Conservation (phyloP, 257 asterid genomes). For the Vinca minor region DNA sequence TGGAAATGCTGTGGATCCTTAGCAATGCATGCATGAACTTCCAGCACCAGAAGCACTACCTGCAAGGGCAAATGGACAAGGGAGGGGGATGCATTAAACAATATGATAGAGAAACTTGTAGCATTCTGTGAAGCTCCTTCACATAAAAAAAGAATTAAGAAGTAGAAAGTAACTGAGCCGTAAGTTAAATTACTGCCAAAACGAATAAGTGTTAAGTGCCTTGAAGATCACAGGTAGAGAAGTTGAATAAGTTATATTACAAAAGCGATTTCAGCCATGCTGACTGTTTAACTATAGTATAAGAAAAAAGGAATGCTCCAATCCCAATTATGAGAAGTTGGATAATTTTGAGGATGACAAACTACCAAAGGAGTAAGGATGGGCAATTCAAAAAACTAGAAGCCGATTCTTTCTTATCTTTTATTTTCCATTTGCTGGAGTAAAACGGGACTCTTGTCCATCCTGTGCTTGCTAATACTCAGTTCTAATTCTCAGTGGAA, state of each 20-base stretch:
- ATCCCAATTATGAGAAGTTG: neutral
- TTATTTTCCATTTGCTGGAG: neutral
- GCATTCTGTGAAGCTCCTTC: neutral
- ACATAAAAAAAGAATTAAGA: neutral
- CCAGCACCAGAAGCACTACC: slow-evolving; percentile 96
- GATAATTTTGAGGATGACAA: neutral
- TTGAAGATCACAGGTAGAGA: neutral
- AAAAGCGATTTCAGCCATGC: neutral
- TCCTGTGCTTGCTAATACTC: neutral
- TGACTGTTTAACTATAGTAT: neutral
- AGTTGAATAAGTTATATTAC: neutral
- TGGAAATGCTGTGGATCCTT: slow-evolving; percentile 70
- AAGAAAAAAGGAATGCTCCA: neutral
- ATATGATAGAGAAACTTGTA: neutral
- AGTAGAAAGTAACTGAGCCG: neutral
- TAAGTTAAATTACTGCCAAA: neutral
- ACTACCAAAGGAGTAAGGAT: neutral
- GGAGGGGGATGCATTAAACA: neutral
- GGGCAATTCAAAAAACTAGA: neutral
- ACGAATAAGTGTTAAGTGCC: neutral
- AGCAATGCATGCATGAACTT: slow-evolving; percentile 98
- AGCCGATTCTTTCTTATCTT: neutral
- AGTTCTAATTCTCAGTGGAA: neutral
- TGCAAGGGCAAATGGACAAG: slow-evolving; percentile 18
- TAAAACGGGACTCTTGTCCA: neutral